Evolutionary conservation across 495 filamentous ascomycete genomes (phyloP).

Genomic region (Tuber umbilicatum): DNA sequence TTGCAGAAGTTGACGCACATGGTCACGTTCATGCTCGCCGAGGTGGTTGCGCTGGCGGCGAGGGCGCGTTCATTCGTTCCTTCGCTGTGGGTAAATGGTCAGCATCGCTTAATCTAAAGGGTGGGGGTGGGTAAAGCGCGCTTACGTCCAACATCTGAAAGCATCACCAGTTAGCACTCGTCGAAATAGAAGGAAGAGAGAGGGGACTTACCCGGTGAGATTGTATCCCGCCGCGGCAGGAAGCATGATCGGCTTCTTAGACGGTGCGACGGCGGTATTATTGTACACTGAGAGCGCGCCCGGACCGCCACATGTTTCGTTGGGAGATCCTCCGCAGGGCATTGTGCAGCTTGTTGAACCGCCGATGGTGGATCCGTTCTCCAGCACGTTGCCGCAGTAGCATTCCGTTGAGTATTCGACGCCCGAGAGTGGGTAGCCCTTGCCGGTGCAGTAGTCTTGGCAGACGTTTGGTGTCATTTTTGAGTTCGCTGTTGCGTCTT

Average conservation of each 20-base stretch:
- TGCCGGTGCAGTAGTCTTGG: conserved; percentile 44
- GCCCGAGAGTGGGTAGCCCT: conserved; percentile 52
- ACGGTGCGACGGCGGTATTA: conserved; percentile 36
- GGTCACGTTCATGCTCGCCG: conserved; percentile 36
- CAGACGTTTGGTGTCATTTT: conserved; percentile 56
- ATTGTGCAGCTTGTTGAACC: conserved; percentile 25
- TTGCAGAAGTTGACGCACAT: conserved; percentile 50
- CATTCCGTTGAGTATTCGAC: conserved; percentile 66
- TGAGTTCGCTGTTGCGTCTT: conserved; percentile 48
- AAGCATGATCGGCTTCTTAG: conserved; percentile 21
- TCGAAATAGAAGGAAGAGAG: background rate
- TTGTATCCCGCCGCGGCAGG: conserved; percentile 11
- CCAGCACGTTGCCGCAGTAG: conserved; percentile 55
- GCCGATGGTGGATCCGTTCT: conserved; percentile 21
- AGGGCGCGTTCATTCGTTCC: conserved; percentile 48
- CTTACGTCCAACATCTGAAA: conserved; percentile 22
- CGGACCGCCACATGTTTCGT: conserved; percentile 23
- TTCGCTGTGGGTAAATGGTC: conserved; percentile 49
- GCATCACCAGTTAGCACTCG: background rate
- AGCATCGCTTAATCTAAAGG: background rate
- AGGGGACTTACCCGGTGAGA: conserved; percentile 45
- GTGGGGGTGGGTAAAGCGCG: background rate
- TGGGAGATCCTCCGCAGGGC: conserved; percentile 22
- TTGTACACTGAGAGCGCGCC: conserved; percentile 41
- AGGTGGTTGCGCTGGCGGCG: conserved; percentile 40